Percentiles rank a stretch among this genome's conserved stretches.
These are phyloP conservation scores for Serendipita vermifera DNA, from an alignment of 768 basidiomycete genomes.

Conservation along the genomic window DNA sequence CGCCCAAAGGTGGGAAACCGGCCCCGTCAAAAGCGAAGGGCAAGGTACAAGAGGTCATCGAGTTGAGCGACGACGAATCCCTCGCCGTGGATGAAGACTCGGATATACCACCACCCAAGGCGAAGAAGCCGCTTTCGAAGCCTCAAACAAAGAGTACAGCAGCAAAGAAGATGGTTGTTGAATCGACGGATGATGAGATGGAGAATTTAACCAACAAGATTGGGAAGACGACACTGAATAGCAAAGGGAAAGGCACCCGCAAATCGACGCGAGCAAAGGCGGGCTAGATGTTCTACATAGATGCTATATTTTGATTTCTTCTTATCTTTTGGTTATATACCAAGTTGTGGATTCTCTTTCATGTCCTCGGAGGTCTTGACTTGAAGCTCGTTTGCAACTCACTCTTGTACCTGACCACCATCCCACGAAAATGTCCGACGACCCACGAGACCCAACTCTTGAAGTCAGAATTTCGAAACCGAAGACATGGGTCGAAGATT, in stretches of 20 bases:
- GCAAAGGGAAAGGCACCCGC: background rate
- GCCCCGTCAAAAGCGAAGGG: background rate
- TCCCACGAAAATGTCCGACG: constrained; percentile 24
- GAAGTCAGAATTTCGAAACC: constrained; percentile 49
- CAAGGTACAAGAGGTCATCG: background rate
- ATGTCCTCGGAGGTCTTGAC: too few species aligned
- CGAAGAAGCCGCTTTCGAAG: background rate
- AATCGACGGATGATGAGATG: background rate
- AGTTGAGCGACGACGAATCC: background rate
- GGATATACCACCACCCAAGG: background rate
- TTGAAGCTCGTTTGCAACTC: too few species aligned
- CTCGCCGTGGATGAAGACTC: background rate
- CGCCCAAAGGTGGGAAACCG: background rate
- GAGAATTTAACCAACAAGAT: background rate
- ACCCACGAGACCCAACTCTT: constrained; percentile 53
- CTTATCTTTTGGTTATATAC: too few species aligned
- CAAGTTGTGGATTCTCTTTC: too few species aligned
- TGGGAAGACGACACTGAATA: background rate
- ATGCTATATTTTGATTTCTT: too few species aligned
- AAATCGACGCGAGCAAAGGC: constrained; percentile 2
- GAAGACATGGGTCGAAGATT: constrained; percentile 48
- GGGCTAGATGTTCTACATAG: too few species aligned
- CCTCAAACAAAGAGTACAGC: too few species aligned
- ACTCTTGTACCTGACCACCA: too few species aligned
- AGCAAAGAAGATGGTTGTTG: background rate